Conservation (phyloP, 2,329 filamentous ascomycete species). For the Diaporthe capsici region DNA sequence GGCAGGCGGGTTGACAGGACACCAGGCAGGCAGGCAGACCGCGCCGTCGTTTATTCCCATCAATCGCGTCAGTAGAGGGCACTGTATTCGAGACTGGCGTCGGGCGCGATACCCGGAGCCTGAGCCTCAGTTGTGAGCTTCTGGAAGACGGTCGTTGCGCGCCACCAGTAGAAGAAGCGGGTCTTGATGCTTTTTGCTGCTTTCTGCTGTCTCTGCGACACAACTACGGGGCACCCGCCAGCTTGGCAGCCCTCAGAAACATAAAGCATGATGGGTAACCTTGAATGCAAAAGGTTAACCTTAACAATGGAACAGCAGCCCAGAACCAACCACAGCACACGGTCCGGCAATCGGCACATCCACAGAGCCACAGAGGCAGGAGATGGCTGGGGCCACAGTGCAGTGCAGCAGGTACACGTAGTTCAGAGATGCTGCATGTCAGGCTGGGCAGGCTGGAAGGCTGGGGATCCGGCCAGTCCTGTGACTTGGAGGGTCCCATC, state of each 20-base stretch:
- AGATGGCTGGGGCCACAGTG: slow-evolving; percentile 18
- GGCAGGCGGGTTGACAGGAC: slow-evolving; percentile 26
- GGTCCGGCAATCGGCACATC: slow-evolving; percentile 2
- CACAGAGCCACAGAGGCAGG: not conserved
- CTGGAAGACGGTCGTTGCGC: not conserved
- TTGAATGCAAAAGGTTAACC: slow-evolving; percentile 32
- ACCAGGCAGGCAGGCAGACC: slow-evolving; percentile 8
- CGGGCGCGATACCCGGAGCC: not conserved
- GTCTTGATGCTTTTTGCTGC: not conserved
- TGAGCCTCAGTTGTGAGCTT: not conserved
- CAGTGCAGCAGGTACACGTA: not conserved
- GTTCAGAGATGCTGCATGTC: not conserved
- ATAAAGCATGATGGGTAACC: slow-evolving; percentile 24
- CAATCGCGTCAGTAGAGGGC: not conserved
- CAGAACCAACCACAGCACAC: slow-evolving; percentile 7
- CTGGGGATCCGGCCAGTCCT: not conserved
- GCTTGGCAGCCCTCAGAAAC: slow-evolving; percentile 24
- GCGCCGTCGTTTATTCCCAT: slow-evolving; percentile 3
- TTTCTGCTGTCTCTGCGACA: not conserved
- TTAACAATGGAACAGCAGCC: slow-evolving; percentile 6
- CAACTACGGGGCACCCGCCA: slow-evolving; percentile 29
- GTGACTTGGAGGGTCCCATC: slow-evolving; percentile 13
- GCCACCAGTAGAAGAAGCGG: not conserved
- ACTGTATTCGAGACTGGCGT: slow-evolving; percentile 28
- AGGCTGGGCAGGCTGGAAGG: not conserved